Percentiles rank a stretch among this genome's conserved stretches.
Evolutionary conservation across 176 grass and related monocot genomes (phyloP).

Genomic region (Aegilops bicornis): DNA sequence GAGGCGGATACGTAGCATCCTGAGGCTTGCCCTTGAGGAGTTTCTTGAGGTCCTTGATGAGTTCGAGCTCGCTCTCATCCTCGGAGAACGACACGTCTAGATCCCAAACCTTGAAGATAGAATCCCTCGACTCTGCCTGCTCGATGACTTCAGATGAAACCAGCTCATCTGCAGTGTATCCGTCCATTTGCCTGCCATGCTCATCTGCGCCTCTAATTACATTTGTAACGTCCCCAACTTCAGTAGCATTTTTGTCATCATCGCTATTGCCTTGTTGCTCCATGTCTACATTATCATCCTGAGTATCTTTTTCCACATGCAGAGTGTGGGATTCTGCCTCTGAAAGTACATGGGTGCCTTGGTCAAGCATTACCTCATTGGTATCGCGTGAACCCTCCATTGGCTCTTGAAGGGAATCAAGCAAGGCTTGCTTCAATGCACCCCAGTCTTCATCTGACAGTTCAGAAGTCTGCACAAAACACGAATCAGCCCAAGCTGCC

Average conservation of each 20-base stretch:
- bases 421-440: conserved; percentile 53
- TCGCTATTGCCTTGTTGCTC: conserved; percentile 22
- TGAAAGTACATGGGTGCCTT: conserved; percentile 19
- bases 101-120: conserved; percentile 89
- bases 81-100: conserved; percentile 32
- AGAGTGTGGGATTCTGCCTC: neutral
- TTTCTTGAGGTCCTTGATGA: conserved; percentile 67
- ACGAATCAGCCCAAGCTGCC: conserved; percentile 80
- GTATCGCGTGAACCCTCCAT: conserved; percentile 5
- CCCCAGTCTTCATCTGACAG: conserved; percentile 63
- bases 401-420: conserved; percentile 57
- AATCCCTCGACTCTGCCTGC: conserved; percentile 41
- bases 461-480: conserved; percentile 53
- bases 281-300: conserved; percentile 34
- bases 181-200: conserved; percentile 23
- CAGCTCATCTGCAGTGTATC: conserved; percentile 14
- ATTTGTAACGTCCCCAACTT: conserved; percentile 15
- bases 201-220: conserved; percentile 38
- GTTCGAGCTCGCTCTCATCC: conserved; percentile 62
- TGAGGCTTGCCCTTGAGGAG: conserved; percentile 29
- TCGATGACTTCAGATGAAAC: conserved; percentile 16
- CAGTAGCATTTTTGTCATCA: conserved; percentile 25
- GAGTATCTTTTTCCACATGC: conserved; percentile 21
- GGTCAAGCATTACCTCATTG: conserved; percentile 1
- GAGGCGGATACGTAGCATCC: conserved; percentile 9